Base-by-base conservation (phyloP, 805 yeast species). In the Hanseniaspora lachancei region DNA sequence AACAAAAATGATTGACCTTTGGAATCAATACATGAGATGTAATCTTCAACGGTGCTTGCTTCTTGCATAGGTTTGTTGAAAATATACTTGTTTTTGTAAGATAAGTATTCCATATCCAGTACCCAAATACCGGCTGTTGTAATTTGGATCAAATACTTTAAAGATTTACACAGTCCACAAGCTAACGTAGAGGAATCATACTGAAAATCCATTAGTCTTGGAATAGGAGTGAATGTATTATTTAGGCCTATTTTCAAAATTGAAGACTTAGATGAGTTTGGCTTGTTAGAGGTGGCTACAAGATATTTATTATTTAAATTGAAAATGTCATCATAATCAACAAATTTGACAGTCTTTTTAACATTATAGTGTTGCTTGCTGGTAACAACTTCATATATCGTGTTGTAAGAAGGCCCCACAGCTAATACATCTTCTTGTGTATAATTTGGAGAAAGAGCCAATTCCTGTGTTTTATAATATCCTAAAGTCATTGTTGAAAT, bases 291-390 rank as follows among this genome's bases (percentile, higher is more conserved):
- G 0, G 95, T 84, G 0, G 95, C 84, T 21, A 87, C 74, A 49
- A 87, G 70, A 63, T 77, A 86, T 58, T 75, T 75, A 62, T 80
- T 80, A 49, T 72, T 69, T 32, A 86, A 67, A 43, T 85, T 84
- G 95, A 95, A 89, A 62, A 86, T 75, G 61, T 82, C 79, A 60
- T 82, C 79, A 36, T 84, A 82, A 63, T 80, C 84, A 21, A 83
- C 82, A 62, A 85, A 85, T 58, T 79, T 81, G 54, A 86, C 73
- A 2, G 89, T 81, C 2, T 86, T 78, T 52, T 78, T 77, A 9
- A 88, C 77, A 0, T 65, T 66, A 0, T 95, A 95, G 21, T 53
- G 58, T 57, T 81, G 80, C 15, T 88, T 74, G 3, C 84, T 74
- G 6, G 88, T 86, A 27, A 81, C 76, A 57, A 86, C 74, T 3